Evolutionary conservation across 176 grass and related monocot species (phyloP).

Genomic region (Phyllostachys edulis): DNA sequence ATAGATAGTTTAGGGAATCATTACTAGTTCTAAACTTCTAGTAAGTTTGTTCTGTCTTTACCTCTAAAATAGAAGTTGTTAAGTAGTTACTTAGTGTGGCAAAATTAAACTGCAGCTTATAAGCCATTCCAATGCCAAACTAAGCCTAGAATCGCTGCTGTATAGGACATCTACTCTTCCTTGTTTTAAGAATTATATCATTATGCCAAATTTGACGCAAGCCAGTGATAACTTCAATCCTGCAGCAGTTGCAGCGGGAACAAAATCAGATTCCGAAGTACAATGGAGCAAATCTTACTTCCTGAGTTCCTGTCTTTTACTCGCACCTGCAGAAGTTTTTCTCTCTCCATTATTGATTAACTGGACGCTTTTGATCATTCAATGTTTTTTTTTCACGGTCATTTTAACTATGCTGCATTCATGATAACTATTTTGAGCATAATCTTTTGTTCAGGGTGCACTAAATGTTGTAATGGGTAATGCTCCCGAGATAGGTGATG

Average conservation of each 20-base stretch:
- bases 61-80: background rate
- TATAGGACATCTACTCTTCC: background rate
- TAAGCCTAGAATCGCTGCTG: background rate
- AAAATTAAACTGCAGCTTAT: background rate
- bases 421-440: slow-evolving; percentile 15
- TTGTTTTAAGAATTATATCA: background rate
- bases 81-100: background rate
- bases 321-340: slow-evolving; percentile 10
- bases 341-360: background rate
- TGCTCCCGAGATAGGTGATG: slow-evolving; percentile 84
- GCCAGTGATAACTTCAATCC: background rate
- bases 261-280: background rate
- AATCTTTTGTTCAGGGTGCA: slow-evolving; percentile 65
- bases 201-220: background rate
- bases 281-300: background rate
- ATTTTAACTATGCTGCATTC: slow-evolving; percentile 14
- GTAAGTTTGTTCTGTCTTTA: background rate
- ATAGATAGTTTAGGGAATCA: background rate
- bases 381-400: background rate
- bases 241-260: background rate
- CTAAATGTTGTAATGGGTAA: slow-evolving; percentile 94
- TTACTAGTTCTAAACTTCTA: background rate
- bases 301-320: background rate
- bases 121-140: background rate
- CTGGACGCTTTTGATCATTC: background rate